Conservation (phyloP, 2,329 filamentous ascomycete species). For the Aspergillus arachidicola region DNA sequence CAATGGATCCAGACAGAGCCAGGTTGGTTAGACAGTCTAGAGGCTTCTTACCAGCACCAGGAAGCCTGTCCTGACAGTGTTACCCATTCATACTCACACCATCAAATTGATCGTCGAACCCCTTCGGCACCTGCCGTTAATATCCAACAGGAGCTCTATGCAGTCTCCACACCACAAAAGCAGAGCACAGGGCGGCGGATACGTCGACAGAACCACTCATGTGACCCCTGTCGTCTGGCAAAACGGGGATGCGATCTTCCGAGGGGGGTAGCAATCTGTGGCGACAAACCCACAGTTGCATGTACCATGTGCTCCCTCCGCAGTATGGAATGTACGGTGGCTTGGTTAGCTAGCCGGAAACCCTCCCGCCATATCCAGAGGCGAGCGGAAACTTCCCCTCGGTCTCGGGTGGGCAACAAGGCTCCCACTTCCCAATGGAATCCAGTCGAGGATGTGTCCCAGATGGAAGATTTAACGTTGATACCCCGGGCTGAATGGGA, state of each 20-base stretch:
- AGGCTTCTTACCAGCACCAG: no score
- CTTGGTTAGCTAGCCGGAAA: conserved; percentile 2
- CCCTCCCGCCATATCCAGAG: neutral
- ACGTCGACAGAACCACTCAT: conserved; percentile 5
- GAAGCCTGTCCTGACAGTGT: no score
- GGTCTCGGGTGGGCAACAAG: neutral
- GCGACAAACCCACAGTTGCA: neutral
- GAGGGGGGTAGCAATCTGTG: neutral
- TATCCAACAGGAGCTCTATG: no score
- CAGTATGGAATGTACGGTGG: conserved; percentile 3
- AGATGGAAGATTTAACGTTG: neutral
- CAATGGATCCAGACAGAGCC: no score
- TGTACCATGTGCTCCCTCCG: conserved; percentile 5
- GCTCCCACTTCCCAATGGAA: neutral
- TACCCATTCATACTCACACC: no score
- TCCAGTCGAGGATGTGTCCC: neutral
- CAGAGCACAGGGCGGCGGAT: neutral
- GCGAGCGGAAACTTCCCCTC: neutral
- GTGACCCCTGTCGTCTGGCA: conserved; percentile 5
- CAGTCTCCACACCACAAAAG: no score
- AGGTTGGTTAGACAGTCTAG: no score
- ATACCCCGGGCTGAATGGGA: neutral
- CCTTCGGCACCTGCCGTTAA: no score
- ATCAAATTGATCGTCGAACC: no score
- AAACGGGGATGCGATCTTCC: conserved; percentile 10